phyloP scores from a whole-genome alignment of 192 early-diverging fungal species.

The Helicostylum pulchrum region DNA sequence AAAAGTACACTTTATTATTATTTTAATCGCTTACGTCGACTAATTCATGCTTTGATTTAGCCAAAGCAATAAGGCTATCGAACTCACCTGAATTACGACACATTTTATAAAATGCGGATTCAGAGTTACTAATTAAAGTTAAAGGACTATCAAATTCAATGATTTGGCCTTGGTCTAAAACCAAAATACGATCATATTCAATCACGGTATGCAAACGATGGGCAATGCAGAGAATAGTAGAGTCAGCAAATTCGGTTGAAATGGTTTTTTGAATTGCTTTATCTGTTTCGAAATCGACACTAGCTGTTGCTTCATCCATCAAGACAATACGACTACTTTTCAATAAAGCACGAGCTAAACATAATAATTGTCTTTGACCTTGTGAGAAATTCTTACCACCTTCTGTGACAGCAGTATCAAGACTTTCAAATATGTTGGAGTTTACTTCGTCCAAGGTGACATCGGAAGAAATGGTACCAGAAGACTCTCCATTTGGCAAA shows the following conservation, averaged over 20 bases:
- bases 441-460: conserved; percentile 24
- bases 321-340: conserved; percentile 65
- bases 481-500: conserved; percentile 21
- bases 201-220: conserved; percentile 88
- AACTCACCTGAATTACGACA: conserved; percentile 27
- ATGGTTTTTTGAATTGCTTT: conserved; percentile 88
- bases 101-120: conserved; percentile 25
- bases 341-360: conserved; percentile 78
- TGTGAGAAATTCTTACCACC: conserved; percentile 73
- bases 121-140: conserved; percentile 14
- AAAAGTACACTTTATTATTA: too few species aligned
- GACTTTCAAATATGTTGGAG: conserved; percentile 44
- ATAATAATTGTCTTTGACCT: conserved; percentile 84
- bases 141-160: conserved; percentile 63
- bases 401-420: conserved; percentile 42
- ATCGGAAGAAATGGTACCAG: neutral
- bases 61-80: conserved; percentile 17
- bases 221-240: conserved; percentile 87
- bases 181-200: conserved; percentile 82
- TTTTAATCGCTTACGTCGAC: neutral
- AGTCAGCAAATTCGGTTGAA: conserved; percentile 67
- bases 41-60: conserved; percentile 3
- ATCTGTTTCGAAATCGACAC: conserved; percentile 79
- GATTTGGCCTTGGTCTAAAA: conserved; percentile 77
- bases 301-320: conserved; percentile 76